Base-by-base conservation (phyloP, 2,329 filamentous ascomycete genomes). In the Teratosphaeria viscida region DNA sequence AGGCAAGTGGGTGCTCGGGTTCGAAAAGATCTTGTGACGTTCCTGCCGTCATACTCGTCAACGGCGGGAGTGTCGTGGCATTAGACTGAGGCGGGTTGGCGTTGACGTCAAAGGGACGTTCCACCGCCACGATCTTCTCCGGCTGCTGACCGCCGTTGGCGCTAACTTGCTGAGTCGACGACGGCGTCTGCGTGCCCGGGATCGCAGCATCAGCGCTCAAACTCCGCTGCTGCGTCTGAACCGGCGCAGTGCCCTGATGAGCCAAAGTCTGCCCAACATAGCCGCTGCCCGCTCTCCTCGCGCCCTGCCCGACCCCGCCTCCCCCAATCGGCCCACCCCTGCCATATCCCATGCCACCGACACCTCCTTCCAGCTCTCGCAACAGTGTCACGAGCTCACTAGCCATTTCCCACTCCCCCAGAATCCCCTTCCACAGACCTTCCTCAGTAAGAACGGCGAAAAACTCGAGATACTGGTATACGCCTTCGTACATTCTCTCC, bases 401-500 rank as follows among this genome's bases (percentile, higher is more conserved):
- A 1, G 90, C 85, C 47, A 91, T 86, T 72, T 96, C 90, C 89
- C 92, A 97, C 64, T 95, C 87, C 56, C 95, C 89, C 47, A 97
- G 82, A 63, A 95, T 86, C 52, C 85, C 82, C 63, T 95, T 89
- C 78, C 90, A 90, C 56, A 90, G 87, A 52, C 86, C 82, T 67
- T 92, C 88, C 69, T 96, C 92, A 0, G 90, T 90, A 26, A 95
- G 83, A 0, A 94, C 92, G 16, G 88, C 90, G 58, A 96, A 88
- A 71, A 97, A 95, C 67, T 96, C 92, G 1, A 97, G 83, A 70
- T 95, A 96, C 73, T 96, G 92, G 57, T 92, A 90, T 1, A 97
- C 84, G 0, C 92, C 92, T 69, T 97, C 92, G 72, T 95, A 96
- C 60, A 95, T 92, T 14, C 92, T 85, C 72, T 97, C 92, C 88